Evolutionary conservation across 176 grass and related monocot species (phyloP).

Genomic region (Puya raimondii): DNA sequence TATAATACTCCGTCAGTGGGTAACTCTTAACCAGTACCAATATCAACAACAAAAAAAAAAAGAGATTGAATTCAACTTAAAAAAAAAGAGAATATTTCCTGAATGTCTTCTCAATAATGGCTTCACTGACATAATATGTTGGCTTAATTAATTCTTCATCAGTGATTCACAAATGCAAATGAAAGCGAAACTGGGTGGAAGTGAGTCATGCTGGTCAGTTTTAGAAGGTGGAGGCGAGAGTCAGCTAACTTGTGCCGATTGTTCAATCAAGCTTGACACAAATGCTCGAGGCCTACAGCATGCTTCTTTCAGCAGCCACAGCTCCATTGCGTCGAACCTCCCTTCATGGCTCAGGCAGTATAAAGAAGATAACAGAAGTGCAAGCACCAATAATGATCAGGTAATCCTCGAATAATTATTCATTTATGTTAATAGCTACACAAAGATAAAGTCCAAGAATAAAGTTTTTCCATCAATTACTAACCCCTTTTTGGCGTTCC

Average conservation of each 20-base stretch:
- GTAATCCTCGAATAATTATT: not conserved
- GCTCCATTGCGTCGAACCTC: conserved; percentile 12
- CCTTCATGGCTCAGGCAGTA: conserved; percentile 42
- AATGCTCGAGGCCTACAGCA: conserved; percentile 5
- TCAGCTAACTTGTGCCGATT: conserved; percentile 23
- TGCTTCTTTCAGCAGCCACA: conserved; percentile 1
- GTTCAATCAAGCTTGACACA: conserved; percentile 4
- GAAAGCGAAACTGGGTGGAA: conserved; percentile 12
- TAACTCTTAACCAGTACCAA: too few relatives aligned
- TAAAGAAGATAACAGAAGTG: conserved; percentile 24
- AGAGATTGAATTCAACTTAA: too few relatives aligned
- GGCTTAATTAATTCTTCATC: conserved; percentile 3
- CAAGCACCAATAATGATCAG: not conserved
- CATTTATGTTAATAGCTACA: not conserved
- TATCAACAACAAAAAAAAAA: too few relatives aligned
- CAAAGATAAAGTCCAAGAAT: not conserved
- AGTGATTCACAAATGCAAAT: conserved; percentile 33
- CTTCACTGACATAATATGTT: not conserved
- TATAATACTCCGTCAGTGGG: too few relatives aligned
- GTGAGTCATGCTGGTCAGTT: conserved; percentile 13
- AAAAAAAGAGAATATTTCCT: not conserved
- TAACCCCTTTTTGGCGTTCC: too few relatives aligned
- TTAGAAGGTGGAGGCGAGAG: conserved; percentile 13
- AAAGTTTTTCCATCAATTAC: not conserved
- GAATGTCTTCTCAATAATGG: not conserved